These are phyloP conservation scores for Jatropha curcas DNA, from an alignment of 345 rosid genomes.

Conservation along the genomic window DNA sequence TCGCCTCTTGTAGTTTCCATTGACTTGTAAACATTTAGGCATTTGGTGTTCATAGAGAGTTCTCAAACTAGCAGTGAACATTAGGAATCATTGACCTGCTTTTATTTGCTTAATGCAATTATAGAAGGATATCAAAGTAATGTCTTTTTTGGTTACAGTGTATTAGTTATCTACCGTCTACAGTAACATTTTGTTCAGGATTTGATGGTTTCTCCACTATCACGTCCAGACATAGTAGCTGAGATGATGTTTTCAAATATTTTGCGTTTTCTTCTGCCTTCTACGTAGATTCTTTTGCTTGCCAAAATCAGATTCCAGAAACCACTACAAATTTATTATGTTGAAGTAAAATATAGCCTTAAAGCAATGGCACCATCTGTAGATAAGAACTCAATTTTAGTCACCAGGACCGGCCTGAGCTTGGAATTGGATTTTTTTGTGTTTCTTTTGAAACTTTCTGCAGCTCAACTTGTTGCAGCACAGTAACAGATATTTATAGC, in stretches of 20 bases:
- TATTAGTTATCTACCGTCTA: not conserved
- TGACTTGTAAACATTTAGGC: conserved; percentile 16
- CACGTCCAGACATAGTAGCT: not conserved
- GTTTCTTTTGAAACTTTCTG: not conserved
- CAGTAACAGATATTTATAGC: conserved; percentile 4
- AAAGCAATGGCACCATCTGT: not conserved
- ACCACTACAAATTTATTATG: no score
- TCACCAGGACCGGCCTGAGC: not conserved
- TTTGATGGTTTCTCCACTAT: not conserved
- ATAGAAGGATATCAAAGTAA: not conserved
- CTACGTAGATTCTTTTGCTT: not conserved
- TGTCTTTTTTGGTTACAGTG: not conserved
- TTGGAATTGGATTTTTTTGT: not conserved
- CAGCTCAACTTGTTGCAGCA: not conserved
- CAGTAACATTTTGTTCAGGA: not conserved
- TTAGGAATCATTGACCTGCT: not conserved
- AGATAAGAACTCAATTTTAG: not conserved
- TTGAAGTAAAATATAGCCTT: no score
- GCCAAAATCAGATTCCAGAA: not conserved
- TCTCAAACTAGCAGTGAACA: not conserved
- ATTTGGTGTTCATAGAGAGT: not conserved
- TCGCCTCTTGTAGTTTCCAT: conserved; percentile 22
- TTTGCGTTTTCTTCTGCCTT: no score
- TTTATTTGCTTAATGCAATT: not conserved
- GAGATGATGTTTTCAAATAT: no score